A percentile compares a stretch with the other conserved stretches of the same genome.
Conservation (phyloP, 108 stramenopile species). For the Cyclotella atomus region DNA sequence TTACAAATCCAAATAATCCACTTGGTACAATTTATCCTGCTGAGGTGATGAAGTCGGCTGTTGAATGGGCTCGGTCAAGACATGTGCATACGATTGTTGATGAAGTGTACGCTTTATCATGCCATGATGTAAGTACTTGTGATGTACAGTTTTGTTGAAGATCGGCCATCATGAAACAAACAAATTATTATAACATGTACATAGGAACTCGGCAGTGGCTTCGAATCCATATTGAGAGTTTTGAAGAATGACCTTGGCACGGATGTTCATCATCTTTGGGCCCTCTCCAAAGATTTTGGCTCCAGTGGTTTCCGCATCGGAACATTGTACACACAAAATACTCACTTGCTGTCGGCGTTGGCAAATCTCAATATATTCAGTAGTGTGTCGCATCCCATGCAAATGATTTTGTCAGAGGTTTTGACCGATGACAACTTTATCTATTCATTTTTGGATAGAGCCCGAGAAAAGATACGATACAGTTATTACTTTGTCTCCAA, state of each 20-base stretch:
- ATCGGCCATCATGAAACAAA: neutral
- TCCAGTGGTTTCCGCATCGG: slow-evolving; percentile 88
- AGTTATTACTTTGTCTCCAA: slow-evolving; percentile 65
- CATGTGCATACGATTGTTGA: slow-evolving; percentile 85
- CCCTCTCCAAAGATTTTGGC: slow-evolving; percentile 93
- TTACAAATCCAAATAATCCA: slow-evolving; percentile 95
- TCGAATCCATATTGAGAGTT: slow-evolving; percentile 70
- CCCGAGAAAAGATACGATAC: slow-evolving; percentile 51
- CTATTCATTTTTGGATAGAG: slow-evolving; percentile 70
- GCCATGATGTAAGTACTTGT: slow-evolving; percentile 31
- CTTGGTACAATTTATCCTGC: slow-evolving; percentile 77
- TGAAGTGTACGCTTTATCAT: slow-evolving; percentile 88
- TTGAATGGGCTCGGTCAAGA: slow-evolving; percentile 77
- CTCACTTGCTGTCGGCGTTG: slow-evolving; percentile 55
- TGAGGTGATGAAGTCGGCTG: slow-evolving; percentile 48
- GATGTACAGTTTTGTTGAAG: neutral
- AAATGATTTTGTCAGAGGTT: slow-evolving; percentile 79
- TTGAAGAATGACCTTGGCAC: slow-evolving; percentile 75
- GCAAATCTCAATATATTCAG: slow-evolving; percentile 79
- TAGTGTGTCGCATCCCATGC: slow-evolving; percentile 80
- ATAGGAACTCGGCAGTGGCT: slow-evolving; percentile 32
- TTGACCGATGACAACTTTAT: slow-evolving; percentile 83
- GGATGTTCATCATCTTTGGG: slow-evolving; percentile 90
- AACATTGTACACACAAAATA: slow-evolving; percentile 85
- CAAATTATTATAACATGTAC: neutral